phyloP scores from a whole-genome alignment of 768 basidiomycete species.

The Scleroderma bovista region DNA sequence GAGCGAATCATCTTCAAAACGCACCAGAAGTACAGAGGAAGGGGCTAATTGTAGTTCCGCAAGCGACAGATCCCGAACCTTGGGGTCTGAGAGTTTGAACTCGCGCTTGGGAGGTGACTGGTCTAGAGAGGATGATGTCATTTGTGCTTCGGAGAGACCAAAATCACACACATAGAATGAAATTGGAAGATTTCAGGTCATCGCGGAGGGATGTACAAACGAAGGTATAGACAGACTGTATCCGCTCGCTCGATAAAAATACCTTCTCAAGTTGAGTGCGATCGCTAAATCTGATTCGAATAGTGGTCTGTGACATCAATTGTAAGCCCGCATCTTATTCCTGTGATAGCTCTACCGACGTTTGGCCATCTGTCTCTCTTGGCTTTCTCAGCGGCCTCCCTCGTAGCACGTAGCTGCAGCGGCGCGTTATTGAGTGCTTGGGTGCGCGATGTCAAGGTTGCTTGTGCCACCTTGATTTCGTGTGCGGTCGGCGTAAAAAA shows the following conservation, averaged over 20 bases:
- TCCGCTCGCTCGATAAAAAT: slow-evolving; percentile 76
- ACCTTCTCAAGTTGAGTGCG: slow-evolving; percentile 73
- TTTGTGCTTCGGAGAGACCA: background rate
- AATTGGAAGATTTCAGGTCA: slow-evolving; percentile 74
- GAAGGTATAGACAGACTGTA: slow-evolving; percentile 80
- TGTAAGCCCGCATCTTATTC: slow-evolving; percentile 8
- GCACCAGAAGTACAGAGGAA: slow-evolving; percentile 68
- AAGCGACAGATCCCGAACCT: slow-evolving; percentile 62
- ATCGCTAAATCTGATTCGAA: slow-evolving; percentile 78
- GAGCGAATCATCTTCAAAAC: slow-evolving; percentile 66
- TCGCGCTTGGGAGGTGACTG: slow-evolving; percentile 81
- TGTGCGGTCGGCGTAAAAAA: slow-evolving; percentile 69
- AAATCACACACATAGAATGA: slow-evolving; percentile 66
- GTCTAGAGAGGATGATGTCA: slow-evolving; percentile 38
- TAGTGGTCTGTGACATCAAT: slow-evolving; percentile 52
- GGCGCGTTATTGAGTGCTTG: slow-evolving; percentile 66
- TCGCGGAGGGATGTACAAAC: slow-evolving; percentile 66
- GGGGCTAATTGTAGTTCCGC: slow-evolving; percentile 72
- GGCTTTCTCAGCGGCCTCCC: slow-evolving; percentile 56
- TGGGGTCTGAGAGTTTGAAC: slow-evolving; percentile 72
- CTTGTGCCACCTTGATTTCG: slow-evolving; percentile 67
- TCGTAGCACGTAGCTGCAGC: slow-evolving; percentile 54
- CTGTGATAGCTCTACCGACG: slow-evolving; percentile 31
- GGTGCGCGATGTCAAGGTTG: slow-evolving; percentile 53
- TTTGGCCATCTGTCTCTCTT: slow-evolving; percentile 69